A percentile compares a stretch with the other conserved stretches of the same genome.
Conservation (phyloP, 1,284 basidiomycete genomes). For the Puccinia horiana region DNA sequence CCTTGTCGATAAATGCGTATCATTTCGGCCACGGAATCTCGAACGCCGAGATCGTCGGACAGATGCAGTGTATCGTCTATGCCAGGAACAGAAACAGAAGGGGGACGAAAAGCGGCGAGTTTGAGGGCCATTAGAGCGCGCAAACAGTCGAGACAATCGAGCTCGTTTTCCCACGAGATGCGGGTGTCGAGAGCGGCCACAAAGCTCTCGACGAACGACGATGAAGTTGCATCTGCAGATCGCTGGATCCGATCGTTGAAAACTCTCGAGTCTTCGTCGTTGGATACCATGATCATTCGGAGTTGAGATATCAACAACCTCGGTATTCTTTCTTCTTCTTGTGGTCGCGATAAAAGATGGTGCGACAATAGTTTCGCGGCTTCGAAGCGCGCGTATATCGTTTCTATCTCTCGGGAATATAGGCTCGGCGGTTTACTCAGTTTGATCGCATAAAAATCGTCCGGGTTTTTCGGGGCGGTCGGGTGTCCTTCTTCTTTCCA, state of each 20-base stretch:
- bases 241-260: too few relatives aligned
- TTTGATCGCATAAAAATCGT: constrained; percentile 43
- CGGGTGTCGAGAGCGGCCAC: not conserved
- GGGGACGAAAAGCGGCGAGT: not conserved
- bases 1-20: too few relatives aligned
- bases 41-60: too few relatives aligned
- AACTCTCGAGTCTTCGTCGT: constrained; percentile 12
- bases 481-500: constrained; percentile 1
- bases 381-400: constrained; percentile 21
- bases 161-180: constrained; percentile 38
- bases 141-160: constrained; percentile 30
- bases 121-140: constrained; percentile 11
- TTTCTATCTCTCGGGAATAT: not conserved
- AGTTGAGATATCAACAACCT: constrained; percentile 21
- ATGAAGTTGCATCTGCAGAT: too few relatives aligned
- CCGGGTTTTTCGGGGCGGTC: constrained; percentile 22
- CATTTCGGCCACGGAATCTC: too few relatives aligned
- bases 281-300: constrained; percentile 10
- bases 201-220: not conserved
- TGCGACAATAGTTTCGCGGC: not conserved
- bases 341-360: too few relatives aligned
- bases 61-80: too few relatives aligned
- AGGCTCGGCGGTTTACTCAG: not conserved
- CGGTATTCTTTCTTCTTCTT: not conserved
- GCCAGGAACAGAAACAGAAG: not conserved